Base-by-base conservation (phyloP, 2,329 filamentous ascomycete species). In the Capronia americana region DNA sequence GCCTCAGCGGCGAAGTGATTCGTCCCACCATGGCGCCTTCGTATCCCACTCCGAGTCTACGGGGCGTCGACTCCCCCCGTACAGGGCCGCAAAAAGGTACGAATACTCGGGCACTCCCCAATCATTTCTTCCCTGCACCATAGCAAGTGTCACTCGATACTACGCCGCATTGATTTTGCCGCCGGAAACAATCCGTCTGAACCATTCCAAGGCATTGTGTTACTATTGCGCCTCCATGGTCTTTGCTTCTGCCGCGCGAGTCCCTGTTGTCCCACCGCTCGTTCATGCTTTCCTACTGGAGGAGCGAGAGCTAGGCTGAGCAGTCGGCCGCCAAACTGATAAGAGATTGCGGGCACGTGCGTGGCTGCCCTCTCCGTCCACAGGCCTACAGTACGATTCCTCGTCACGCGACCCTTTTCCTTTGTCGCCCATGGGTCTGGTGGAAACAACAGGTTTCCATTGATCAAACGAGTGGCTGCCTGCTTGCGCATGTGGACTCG, bases 81-180 rank as follows among this genome's bases (percentile, higher is more conserved):
- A 57, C 63, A 46, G 63, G 56, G 23, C 34, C 65, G 46, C 68
- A 70, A n/a, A 70, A 70, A 68, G 68, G 68, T 70, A 70, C 63
- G 65, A 26, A 26, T 32, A n/a, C 53, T 5, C 51, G 17, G 10
- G 24, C 51, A 54, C 24, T n/a, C 26, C 4, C 38, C 38, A n/a
- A 8, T n/a, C 17, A 44, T n/a, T n/a, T 17, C 38, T 44, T 44
- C 5, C 17, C 17, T 44, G 17, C 38, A 44, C 5, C 38, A 44
- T 6, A n/a, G 38, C 38, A 44, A 44, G 38, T n/a, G 38, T 44
- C 38, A 44, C 38, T 44, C 14, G 5, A 44, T n/a, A n/a, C 38
- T 44, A 20, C 17, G 38, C 38, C 38, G 17, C 17, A 44, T 44
- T 44, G 38, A 7, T 8, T 44, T 20, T 44, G 38, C 38, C 17